Base-by-base conservation (phyloP, 2,329 filamentous ascomycete species). In the Aspergillus fumigatus region DNA sequence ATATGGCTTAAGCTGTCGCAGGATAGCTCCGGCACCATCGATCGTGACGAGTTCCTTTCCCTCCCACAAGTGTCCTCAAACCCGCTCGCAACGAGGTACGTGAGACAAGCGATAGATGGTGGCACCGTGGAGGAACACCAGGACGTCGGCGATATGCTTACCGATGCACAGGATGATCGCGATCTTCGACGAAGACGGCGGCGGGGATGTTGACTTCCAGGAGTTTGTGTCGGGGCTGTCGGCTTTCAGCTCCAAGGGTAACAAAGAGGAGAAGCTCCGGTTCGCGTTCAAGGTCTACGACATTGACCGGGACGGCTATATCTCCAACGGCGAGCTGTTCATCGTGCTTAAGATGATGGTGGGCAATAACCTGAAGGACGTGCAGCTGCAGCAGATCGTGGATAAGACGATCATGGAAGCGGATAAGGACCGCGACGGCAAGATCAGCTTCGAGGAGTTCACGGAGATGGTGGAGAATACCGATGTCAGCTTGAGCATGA, bases 331-430 rank as follows among this genome's bases (percentile, higher is more conserved):
- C 69, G 94, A 99, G 81, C 84, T 99, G 52, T 99, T 97, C 76
- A 97, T 99, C 70, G 94, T 99, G 70, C 83, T 99, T 70, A 99
- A 99, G 88, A 99, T 99, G 94, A 99, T 99, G 94, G 94, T 99
- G 52, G 94, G 94, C 58, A 97, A 90, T 80, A 99, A 99, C 77
- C 80, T 99, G 70, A 99, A 99, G 83, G 94, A 99, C 75, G 91
- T 97, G 78, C 94, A 99, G 79, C 79, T 99, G 73, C 94, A 99
- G 80, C 94, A 86, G 85, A 99, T 99, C 73, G 94, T 99, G 66
- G 94, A 99, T 81, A 99, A 99, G 86, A 99, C 94, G 58, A 97
- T 99, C 74, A 97, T 97, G 94, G 94, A 99, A 80, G 94, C 94
- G 50, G 94, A 99, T 76, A 83, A 92, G 66, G 94, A 99, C 77